A percentile compares a stretch with the other conserved stretches of the same genome.
These are phyloP conservation scores for Hygrophorus russula DNA, from an alignment of 768 basidiomycete species.

Conservation along the genomic window DNA sequence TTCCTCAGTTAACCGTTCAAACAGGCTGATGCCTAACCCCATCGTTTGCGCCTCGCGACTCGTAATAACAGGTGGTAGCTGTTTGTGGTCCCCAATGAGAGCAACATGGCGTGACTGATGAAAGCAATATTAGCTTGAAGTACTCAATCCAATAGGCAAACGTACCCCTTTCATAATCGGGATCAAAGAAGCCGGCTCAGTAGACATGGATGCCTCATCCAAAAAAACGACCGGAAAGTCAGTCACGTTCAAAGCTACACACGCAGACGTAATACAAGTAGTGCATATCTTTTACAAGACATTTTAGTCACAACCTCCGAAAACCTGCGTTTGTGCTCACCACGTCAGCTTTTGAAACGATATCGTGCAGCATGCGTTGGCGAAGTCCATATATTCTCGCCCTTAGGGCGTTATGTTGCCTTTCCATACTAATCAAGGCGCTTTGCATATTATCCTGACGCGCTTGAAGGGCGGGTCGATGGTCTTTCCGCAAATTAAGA, in stretches of 20 bases:
- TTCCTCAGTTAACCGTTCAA: slow-evolving; percentile 83
- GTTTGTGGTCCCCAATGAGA: slow-evolving; percentile 95
- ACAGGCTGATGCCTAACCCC: slow-evolving; percentile 73
- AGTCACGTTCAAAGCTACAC: slow-evolving; percentile 47
- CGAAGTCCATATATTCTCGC: slow-evolving; percentile 42
- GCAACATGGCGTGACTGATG: slow-evolving; percentile 67
- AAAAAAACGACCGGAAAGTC: slow-evolving; percentile 93
- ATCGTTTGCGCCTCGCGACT: slow-evolving; percentile 63
- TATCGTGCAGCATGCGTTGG: slow-evolving; percentile 52
- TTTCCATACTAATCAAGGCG: slow-evolving; percentile 17
- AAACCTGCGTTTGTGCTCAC: slow-evolving; percentile 29
- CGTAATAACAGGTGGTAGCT: slow-evolving; percentile 80
- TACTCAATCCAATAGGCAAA: slow-evolving; percentile 12
- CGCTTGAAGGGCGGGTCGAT: slow-evolving; percentile 12
- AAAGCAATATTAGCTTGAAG: neutral
- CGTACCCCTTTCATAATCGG: slow-evolving; percentile 90
- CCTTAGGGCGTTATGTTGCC: slow-evolving; percentile 18
- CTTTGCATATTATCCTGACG: slow-evolving; percentile 22
- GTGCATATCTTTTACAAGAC: slow-evolving; percentile 55
- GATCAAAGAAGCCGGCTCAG: slow-evolving; percentile 84
- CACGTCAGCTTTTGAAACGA: slow-evolving; percentile 60
- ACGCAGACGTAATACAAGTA: slow-evolving; percentile 75
- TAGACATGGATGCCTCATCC: slow-evolving; percentile 95
- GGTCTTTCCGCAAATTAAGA: slow-evolving; percentile 6
- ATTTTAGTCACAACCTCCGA: neutral